Evolutionary conservation across 345 rosid species (phyloP).

Genomic region (Salix udensis): DNA sequence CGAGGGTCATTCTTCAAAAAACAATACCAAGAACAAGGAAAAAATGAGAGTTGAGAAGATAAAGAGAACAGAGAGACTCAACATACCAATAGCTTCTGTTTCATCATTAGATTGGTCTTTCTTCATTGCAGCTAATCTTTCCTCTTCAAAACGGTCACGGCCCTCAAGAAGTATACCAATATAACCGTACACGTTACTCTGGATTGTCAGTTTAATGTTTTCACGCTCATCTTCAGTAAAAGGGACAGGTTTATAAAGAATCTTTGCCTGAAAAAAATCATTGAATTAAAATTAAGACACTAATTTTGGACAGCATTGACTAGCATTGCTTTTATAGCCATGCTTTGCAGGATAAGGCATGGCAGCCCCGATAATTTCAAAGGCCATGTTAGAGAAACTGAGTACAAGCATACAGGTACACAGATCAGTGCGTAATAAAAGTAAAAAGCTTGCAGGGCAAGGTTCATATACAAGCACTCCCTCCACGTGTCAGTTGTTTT

Average conservation of each 20-base stretch:
- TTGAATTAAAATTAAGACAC: not conserved
- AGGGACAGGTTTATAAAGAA: slow-evolving; percentile 81
- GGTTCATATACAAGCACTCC: not conserved
- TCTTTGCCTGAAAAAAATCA: slow-evolving; percentile 66
- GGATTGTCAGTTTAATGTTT: slow-evolving; percentile 70
- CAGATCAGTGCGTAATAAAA: not conserved
- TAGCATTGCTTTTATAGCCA: not conserved
- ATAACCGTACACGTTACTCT: slow-evolving; percentile 82
- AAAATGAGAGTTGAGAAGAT: slow-evolving; percentile 1
- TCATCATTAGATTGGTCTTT: slow-evolving; percentile 28
- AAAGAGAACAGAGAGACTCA: not conserved
- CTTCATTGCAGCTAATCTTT: slow-evolving; percentile 47
- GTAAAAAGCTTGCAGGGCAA: not conserved
- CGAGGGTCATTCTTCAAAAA: not conserved
- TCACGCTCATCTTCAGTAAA: slow-evolving; percentile 86
- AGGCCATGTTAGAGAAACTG: not conserved
- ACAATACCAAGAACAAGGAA: not conserved
- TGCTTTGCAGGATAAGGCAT: not conserved
- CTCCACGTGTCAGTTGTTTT: not conserved
- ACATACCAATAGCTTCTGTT: slow-evolving; percentile 36
- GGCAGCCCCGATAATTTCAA: not conserved
- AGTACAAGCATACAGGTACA: not conserved
- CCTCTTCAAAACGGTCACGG: slow-evolving; percentile 94
- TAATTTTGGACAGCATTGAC: not conserved
- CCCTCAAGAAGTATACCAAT: slow-evolving; percentile 96